A percentile compares a stretch with the other conserved stretches of the same genome.
Conservation (phyloP, 306 rosid genomes). For the Medicago arabica region DNA sequence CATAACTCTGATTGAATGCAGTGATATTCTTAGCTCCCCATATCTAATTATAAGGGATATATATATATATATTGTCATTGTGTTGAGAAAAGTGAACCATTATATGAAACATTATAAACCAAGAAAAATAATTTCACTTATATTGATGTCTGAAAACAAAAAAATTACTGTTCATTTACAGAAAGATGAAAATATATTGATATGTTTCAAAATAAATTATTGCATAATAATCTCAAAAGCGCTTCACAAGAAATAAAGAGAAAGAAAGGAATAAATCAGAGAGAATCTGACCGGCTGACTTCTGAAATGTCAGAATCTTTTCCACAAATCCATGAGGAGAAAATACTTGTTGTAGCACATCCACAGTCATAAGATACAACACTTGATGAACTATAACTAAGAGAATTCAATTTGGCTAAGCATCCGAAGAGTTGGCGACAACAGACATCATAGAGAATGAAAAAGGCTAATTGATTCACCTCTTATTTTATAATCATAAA, state of each 20-base stretch:
- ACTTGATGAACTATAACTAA: conserved; percentile 97
- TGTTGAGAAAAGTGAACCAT: conserved; percentile 32
- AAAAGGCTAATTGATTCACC: too few relatives aligned
- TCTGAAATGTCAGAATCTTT: conserved; percentile 99
- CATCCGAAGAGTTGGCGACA: conserved; percentile 72
- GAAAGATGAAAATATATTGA: background rate
- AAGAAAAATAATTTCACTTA: conserved; percentile 21
- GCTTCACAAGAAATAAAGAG: too few relatives aligned
- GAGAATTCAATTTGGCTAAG: conserved; percentile 98
- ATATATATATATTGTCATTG: background rate
- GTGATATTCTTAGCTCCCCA: conserved; percentile 8
- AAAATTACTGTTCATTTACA: conserved; percentile 28
- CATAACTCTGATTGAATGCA: background rate
- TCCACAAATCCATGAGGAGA: conserved; percentile 97
- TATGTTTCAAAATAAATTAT: too few relatives aligned
- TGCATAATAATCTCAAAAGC: too few relatives aligned
- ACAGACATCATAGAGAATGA: conserved; percentile 83
- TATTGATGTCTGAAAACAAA: conserved; percentile 18
- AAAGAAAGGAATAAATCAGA: conserved; percentile 64
- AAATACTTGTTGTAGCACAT: conserved; percentile 99
- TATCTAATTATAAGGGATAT: conserved; percentile 23
- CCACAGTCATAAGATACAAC: conserved; percentile 99
- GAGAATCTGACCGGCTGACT: conserved; percentile 99
- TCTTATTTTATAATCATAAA: too few relatives aligned
- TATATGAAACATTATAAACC: conserved; percentile 9